Evolutionary conservation across 257 asterid species (phyloP).

Genomic region (Solanum boliviense): DNA sequence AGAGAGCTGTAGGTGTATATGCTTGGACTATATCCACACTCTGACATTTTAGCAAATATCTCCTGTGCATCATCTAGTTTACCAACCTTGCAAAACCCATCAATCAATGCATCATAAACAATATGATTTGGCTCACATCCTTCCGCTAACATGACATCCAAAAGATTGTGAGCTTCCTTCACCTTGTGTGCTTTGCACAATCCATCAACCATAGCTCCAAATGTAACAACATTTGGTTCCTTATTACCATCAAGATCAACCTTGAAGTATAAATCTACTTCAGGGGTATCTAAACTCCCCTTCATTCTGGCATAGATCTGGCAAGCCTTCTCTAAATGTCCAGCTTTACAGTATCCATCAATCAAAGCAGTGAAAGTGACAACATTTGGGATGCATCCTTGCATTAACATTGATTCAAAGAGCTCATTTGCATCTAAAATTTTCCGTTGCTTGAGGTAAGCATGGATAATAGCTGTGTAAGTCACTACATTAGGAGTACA

Average conservation of each 20-base stretch:
- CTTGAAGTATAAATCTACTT: conserved; percentile 59
- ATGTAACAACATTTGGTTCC: conserved; percentile 66
- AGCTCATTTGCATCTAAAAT: conserved; percentile 58
- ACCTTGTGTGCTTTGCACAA: conserved; percentile 82
- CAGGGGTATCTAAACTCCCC: conserved; percentile 39
- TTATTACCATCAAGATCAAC: conserved; percentile 24
- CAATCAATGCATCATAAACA: conserved; percentile 82
- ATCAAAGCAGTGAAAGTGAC: conserved; percentile 84
- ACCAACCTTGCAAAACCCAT: conserved; percentile 89
- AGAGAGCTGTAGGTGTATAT: conserved; percentile 72
- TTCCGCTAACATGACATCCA: conserved; percentile 56
- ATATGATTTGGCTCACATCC: conserved; percentile 75
- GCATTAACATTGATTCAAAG: conserved; percentile 64
- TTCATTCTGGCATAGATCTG: conserved; percentile 74
- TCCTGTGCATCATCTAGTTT: conserved; percentile 89
- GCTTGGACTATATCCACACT: conserved; percentile 58
- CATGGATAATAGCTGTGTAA: conserved; percentile 78
- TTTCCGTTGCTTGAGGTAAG: conserved; percentile 76
- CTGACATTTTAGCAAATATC: conserved; percentile 66
- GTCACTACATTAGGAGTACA: conserved; percentile 85
- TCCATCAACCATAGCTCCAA: conserved; percentile 91
- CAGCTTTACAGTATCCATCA: conserved; percentile 91
- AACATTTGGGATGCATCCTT: conserved; percentile 74
- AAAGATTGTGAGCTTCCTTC: conserved; percentile 58
- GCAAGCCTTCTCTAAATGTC: conserved; percentile 66